Evolutionary conservation across 441 rosid species (phyloP).

Genomic region (Brassica balearica): DNA sequence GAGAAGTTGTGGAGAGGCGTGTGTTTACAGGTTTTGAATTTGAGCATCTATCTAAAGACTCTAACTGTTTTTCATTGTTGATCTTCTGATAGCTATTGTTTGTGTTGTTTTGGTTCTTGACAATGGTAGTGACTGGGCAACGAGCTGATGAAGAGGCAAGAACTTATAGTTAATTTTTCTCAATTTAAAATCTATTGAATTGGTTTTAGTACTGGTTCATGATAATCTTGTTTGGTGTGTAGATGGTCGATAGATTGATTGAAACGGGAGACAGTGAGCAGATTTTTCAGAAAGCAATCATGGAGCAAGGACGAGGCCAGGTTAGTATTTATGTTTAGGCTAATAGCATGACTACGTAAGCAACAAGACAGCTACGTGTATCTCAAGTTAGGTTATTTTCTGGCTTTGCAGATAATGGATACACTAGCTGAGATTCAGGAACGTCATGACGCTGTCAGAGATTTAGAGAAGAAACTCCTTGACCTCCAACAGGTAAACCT

Average conservation of each 20-base stretch:
- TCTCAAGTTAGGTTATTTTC: constrained; percentile 14
- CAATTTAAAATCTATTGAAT: constrained; percentile 6
- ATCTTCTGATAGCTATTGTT: constrained; percentile 8
- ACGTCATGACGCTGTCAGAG: constrained; percentile 93
- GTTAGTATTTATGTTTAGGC: constrained; percentile 45
- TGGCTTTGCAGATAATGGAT: constrained; percentile 75
- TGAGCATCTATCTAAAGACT: neutral
- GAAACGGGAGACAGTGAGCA: constrained; percentile 98
- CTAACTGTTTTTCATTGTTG: constrained; percentile 13
- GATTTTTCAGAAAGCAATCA: constrained; percentile 92
- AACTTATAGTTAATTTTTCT: neutral
- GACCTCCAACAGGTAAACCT: constrained; percentile 86
- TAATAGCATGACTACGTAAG: constrained; percentile 13
- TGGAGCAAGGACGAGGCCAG: constrained; percentile 97
- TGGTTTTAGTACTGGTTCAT: constrained; percentile 21
- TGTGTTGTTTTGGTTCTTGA: constrained; percentile 37
- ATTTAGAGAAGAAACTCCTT: constrained; percentile 88
- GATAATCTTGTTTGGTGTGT: constrained; percentile 31
- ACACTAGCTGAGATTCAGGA: constrained; percentile 99
- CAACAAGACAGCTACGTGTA: constrained; percentile 9
- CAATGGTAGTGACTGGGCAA: constrained; percentile 77
- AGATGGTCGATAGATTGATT: constrained; percentile 91
- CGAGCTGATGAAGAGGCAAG: constrained; percentile 94
- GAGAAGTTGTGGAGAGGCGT: constrained; percentile 96
- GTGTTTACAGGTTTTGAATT: constrained; percentile 81